phyloP scores from a whole-genome alignment of 352 stramenopile genomes.

The Phytophthora tubulina region DNA sequence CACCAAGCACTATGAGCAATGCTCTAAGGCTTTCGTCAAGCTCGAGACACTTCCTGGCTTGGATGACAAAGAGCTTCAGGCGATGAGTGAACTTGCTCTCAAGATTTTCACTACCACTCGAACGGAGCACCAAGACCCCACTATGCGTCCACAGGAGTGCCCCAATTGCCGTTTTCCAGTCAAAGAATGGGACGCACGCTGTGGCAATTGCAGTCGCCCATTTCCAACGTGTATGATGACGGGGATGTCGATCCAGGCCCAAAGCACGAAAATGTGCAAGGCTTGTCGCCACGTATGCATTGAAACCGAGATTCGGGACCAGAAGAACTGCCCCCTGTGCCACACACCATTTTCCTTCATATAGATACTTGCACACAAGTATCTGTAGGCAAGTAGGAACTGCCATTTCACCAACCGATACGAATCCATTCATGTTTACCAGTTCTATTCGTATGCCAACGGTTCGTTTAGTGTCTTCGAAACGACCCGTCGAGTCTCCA shows the following conservation, averaged over 20 bases:
- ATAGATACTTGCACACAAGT: slow-evolving; percentile 8
- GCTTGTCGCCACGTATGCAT: slow-evolving; percentile 90
- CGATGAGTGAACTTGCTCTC: slow-evolving; percentile 77
- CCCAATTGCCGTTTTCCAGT: slow-evolving; percentile 82
- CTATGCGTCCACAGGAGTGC: slow-evolving; percentile 82
- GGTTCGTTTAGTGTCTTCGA: slow-evolving; percentile 26
- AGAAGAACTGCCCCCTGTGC: slow-evolving; percentile 91
- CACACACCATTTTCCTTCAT: slow-evolving; percentile 62
- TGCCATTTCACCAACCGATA: neutral
- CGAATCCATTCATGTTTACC: slow-evolving; percentile 6
- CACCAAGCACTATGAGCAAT: slow-evolving; percentile 92
- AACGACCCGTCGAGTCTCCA: slow-evolving; percentile 35
- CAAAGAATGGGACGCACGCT: slow-evolving; percentile 90
- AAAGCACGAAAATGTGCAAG: slow-evolving; percentile 84
- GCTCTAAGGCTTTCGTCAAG: slow-evolving; percentile 93
- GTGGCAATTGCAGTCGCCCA: slow-evolving; percentile 74
- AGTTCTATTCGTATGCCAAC: slow-evolving; percentile 15
- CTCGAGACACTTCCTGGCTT: slow-evolving; percentile 86
- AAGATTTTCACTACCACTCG: slow-evolving; percentile 88
- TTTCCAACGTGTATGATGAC: slow-evolving; percentile 87
- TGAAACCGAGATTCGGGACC: slow-evolving; percentile 82
- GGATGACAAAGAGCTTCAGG: slow-evolving; percentile 66
- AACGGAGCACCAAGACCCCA: slow-evolving; percentile 73
- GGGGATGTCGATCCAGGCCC: slow-evolving; percentile 75
- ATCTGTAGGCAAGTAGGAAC: neutral